These are phyloP conservation scores for Spinacia oleracea DNA, from an alignment of 179 eudicot genomes.

Conservation along the genomic window DNA sequence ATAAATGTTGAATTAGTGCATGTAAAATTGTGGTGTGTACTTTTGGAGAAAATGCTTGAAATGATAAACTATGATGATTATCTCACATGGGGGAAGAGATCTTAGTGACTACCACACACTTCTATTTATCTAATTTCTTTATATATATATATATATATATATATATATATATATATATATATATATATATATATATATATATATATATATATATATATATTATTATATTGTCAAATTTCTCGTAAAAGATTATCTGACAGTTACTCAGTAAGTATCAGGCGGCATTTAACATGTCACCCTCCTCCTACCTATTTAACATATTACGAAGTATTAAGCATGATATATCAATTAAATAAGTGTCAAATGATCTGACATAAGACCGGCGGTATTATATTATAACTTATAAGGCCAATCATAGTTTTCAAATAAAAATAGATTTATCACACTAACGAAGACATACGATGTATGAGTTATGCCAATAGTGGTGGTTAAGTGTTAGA, in stretches of 20 bases:
- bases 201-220: no score
- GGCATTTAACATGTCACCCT: no score
- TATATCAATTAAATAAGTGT: no score
- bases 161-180: no score
- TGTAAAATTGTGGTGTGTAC: neutral
- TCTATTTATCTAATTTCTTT: neutral
- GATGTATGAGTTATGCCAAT: neutral
- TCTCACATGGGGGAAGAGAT: conserved; percentile 15
- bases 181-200: no score
- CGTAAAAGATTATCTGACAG: no score
- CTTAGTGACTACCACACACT: conserved; percentile 1
- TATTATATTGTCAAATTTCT: no score
- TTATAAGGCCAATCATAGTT: neutral
- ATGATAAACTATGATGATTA: conserved; percentile 11
- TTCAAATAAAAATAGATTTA: neutral
- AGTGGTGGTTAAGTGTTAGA: neutral
- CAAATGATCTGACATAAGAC: no score
- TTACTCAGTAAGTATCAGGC: no score
- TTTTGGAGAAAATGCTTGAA: conserved; percentile 10
- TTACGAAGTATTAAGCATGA: no score
- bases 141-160: conserved; percentile 9
- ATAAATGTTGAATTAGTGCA: neutral
- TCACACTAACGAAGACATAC: neutral
- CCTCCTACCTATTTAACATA: no score
- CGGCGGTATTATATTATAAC: no score